A percentile compares a stretch with the other conserved stretches of the same genome.
These are phyloP conservation scores for Trichosanthes cucumerina DNA, from an alignment of 306 rosid species.

Conservation along the genomic window DNA sequence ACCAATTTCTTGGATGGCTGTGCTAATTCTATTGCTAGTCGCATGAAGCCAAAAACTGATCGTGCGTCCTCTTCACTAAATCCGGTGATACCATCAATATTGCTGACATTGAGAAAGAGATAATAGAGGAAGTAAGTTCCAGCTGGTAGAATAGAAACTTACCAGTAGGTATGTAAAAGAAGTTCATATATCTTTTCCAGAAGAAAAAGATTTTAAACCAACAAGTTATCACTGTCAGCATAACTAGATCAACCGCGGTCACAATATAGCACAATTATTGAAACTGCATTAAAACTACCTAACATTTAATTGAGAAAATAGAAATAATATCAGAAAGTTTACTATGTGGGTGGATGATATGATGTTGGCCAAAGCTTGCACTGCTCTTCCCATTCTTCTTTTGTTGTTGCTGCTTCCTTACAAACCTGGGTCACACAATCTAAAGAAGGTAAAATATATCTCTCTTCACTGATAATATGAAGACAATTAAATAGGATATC, in stretches of 20 bases:
- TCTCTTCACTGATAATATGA: not conserved
- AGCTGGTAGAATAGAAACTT: not conserved
- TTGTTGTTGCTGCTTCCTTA: conserved; percentile 65
- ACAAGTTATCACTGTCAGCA: not conserved
- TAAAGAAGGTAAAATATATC: not conserved
- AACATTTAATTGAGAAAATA: not conserved
- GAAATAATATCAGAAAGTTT: conserved; percentile 14
- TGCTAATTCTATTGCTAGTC: conserved; percentile 55
- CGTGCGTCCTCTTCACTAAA: conserved; percentile 50
- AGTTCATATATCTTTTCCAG: not conserved
- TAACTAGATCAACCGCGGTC: not conserved
- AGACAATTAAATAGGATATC: not conserved
- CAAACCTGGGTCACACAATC: conserved; percentile 43
- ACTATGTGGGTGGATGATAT: conserved; percentile 91
- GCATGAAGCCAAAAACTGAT: conserved; percentile 54
- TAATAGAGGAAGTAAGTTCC: conserved; percentile 11
- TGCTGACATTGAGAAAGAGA: conserved; percentile 38
- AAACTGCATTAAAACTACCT: not conserved
- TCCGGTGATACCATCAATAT: conserved; percentile 79
- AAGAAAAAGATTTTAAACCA: not conserved
- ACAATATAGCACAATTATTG: not conserved
- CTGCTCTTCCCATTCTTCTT: conserved; percentile 97
- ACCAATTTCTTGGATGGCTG: conserved; percentile 44
- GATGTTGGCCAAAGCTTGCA: conserved; percentile 97
- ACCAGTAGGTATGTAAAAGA: not conserved